These are phyloP conservation scores for Eutrema heterophyllum DNA, from an alignment of 345 rosid genomes.

Conservation along the genomic window DNA sequence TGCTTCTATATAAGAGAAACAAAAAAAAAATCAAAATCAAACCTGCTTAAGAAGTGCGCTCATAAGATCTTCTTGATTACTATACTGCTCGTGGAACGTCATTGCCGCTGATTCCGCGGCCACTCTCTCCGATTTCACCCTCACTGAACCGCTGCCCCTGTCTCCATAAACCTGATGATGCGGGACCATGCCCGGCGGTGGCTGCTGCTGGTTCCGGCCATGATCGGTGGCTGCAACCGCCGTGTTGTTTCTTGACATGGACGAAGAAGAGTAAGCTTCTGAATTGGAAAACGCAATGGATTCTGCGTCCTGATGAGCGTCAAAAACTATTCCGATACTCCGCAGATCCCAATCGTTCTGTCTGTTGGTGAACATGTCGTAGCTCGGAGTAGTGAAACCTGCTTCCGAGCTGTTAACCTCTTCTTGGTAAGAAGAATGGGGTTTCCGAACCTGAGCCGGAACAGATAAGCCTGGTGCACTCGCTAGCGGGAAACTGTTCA, in stretches of 20 bases:
- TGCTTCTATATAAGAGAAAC: slow-evolving; percentile 9
- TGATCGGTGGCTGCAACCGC: slow-evolving; percentile 1
- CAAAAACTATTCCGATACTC: slow-evolving; percentile 54
- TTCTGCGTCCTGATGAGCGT: slow-evolving; percentile 48
- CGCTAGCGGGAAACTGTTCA: slow-evolving; percentile 54
- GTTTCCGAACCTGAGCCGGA: slow-evolving; percentile 30
- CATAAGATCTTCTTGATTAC: slow-evolving; percentile 87
- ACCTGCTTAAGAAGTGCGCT: slow-evolving; percentile 87
- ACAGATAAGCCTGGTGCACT: slow-evolving; percentile 52
- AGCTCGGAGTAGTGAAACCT: slow-evolving; percentile 12
- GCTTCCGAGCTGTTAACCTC: slow-evolving; percentile 51
- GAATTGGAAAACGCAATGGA: slow-evolving; percentile 22
- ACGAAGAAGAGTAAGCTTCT: slow-evolving; percentile 30
- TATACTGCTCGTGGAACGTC: slow-evolving; percentile 52
- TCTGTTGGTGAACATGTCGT: slow-evolving; percentile 22
- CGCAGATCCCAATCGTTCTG: slow-evolving; percentile 67
- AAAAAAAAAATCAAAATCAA: slow-evolving; percentile 4
- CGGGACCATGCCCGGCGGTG: not conserved
- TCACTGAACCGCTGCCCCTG: slow-evolving; percentile 26
- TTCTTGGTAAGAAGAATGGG: slow-evolving; percentile 44
- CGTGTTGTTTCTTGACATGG: slow-evolving; percentile 28
- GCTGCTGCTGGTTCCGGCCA: slow-evolving; percentile 15
- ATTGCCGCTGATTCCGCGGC: slow-evolving; percentile 37
- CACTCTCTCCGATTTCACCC: slow-evolving; percentile 60
- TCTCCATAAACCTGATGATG: slow-evolving; percentile 19